Base-by-base conservation (phyloP, 2,329 filamentous ascomycete species). In the Fusarium citri region DNA sequence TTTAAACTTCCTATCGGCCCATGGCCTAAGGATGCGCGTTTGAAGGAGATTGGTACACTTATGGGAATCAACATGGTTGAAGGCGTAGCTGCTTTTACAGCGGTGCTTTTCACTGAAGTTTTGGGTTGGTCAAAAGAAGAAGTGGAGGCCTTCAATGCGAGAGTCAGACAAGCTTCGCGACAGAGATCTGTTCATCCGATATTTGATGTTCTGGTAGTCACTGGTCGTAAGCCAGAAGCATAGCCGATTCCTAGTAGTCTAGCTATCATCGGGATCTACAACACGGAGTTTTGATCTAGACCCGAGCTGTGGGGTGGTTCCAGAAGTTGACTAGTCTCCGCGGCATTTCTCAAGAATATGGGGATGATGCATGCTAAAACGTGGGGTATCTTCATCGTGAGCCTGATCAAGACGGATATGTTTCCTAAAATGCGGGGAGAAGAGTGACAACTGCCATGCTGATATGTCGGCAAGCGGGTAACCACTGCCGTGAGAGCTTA, bases 111-210 rank as follows among this genome's bases (percentile, higher is more conserved):
- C 66, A 72, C 77, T 16, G 79, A 83, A 15, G 78, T 82, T 1
- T 55, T 82, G 51, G 80, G 79, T 4, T 78, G 80, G 71, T 79
- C 77, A 2, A 71, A 76, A 23, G 82, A 81, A n/a, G 78, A 83
- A 59, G 83, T 86, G 4, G 81, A 85, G 78, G 78, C 82, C 26
- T 68, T 78, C 15, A 77, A 77, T 8, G 54, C 59, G 3, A 50
- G 61, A 1, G 76, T 77, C 3, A 64, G 74, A n/a, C 22, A 68
- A 11, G 72, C 68, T 7, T 66, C 72, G 10, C 71, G 66, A 25
- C 74, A 78, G 49, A 69, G 53, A 18, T 72, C 64, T 12, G 69
- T 76, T 5, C 79, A 81, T 62, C 61, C 77, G 5, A 65, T 78
- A 30, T 77, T 77, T 31, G 75, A 79, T 41, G 73, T 76, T 40